Percentiles rank a stretch among this genome's conserved stretches.
Evolutionary conservation across 2,329 filamentous ascomycete species (phyloP).

Genomic region (Aspergillus eucalypticola): DNA sequence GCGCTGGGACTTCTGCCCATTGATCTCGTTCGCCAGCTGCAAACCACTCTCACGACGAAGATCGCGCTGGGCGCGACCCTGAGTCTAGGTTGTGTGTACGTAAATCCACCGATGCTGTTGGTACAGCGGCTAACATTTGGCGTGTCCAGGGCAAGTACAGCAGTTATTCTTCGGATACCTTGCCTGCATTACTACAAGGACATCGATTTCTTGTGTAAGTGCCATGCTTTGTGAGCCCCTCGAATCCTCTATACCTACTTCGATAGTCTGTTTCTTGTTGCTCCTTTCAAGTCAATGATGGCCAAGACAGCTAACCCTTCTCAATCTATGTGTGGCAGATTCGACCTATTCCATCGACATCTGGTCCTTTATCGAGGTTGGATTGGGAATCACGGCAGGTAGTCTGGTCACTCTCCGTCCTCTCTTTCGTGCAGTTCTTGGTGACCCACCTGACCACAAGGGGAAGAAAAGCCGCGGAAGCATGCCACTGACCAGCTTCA

Average conservation of each 20-base stretch:
- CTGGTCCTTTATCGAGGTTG: slow-evolving; percentile 31
- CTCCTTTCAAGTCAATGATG: no score
- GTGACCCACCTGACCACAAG: neutral
- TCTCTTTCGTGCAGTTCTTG: slow-evolving; percentile 34
- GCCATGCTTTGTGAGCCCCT: neutral
- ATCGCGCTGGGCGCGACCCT: slow-evolving; percentile 53
- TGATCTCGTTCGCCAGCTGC: slow-evolving; percentile 54
- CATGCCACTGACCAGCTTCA: neutral
- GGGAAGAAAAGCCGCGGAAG: neutral
- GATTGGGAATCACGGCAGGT: slow-evolving; percentile 43
- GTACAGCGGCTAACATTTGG: neutral
- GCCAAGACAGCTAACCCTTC: no score
- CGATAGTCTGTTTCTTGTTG: no score
- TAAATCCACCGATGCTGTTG: neutral
- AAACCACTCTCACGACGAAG: slow-evolving; percentile 55
- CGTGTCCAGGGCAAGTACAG: slow-evolving; percentile 30
- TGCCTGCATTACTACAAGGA: slow-evolving; percentile 43
- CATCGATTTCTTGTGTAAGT: slow-evolving; percentile 33
- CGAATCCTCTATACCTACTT: neutral
- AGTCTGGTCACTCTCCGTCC: slow-evolving; percentile 50
- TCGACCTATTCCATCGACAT: slow-evolving; percentile 47
- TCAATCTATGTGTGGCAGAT: slow-evolving; percentile 12
- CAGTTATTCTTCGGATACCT: slow-evolving; percentile 46
- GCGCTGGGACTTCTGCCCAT: slow-evolving; percentile 51
- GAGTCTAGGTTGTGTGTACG: slow-evolving; percentile 52